Base-by-base conservation (phyloP, 1,284 basidiomycete species). In the Sanghuangporus baumii region DNA sequence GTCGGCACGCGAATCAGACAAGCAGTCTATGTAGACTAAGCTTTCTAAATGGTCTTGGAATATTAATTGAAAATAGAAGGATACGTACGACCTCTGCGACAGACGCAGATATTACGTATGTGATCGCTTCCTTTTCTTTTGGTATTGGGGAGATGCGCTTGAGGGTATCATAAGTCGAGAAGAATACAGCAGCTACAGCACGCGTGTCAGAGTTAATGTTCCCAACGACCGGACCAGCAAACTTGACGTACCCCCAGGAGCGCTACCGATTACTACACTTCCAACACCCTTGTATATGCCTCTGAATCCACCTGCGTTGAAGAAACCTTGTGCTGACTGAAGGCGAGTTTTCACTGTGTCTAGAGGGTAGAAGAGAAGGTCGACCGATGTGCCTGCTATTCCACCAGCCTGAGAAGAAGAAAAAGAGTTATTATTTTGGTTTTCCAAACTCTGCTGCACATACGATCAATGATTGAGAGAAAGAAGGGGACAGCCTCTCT, bases 271-370 rank as follows among this genome's bases (percentile, higher is more conserved):
- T 0, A 95, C 89, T 0, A 98, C 96, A 73, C 94, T 97, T 18
- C 96, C 96, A 5, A 99, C 79, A 12, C 97, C 96, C 68, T 91
- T 90, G 76, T 99, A 99, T 12, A 99, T 86, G 6, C 95, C 95
- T 54, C 78, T 85, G 74, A 99, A 94, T 0, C 96, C 96, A 7
- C 97, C 96, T 1, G 94, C 88, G 26, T 80, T 78, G 62, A 86
- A 74, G 74, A 99, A 98, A 1, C 96, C 96, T 71, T 93, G 87
- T 1, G 87, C 75, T 3, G 94, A 90, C 72, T 99, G 96, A 59
- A 98, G 78, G 40, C 96, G 87, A 14, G 96, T 98, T 77, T 99
- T 99, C 72, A 98, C 78, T 1, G 96, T 98, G 77, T 99, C 96
- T 65, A 98, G 88, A 0, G 96, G 96, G 74, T 94, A 98, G 79